These are phyloP conservation scores for Ogataea kodamae DNA, from an alignment of 805 yeast genomes.

Conservation along the genomic window DNA sequence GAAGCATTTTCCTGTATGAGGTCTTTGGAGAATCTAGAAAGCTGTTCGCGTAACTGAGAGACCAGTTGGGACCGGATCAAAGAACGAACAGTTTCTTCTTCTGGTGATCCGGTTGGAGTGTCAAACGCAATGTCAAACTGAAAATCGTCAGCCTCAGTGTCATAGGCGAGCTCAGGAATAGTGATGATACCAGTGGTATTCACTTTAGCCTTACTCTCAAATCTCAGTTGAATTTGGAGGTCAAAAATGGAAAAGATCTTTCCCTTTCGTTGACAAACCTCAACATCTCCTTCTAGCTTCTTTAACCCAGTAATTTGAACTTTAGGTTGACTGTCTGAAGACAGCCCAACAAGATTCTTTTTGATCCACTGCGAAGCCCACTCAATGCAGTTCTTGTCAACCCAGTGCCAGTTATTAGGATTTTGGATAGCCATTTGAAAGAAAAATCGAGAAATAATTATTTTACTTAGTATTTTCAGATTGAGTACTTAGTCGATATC, in stretches of 20 bases:
- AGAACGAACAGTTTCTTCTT: conserved; percentile 45
- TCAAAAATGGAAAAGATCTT: conserved; percentile 92
- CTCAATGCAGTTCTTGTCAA: conserved; percentile 90
- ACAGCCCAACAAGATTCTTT: conserved; percentile 52
- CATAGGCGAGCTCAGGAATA: conserved; percentile 92
- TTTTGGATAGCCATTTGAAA: conserved; percentile 82
- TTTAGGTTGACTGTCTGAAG: conserved; percentile 33
- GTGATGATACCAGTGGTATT: conserved; percentile 63
- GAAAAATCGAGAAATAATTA: conserved; percentile 9
- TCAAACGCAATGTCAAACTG: conserved; percentile 76
- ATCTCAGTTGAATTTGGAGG: conserved; percentile 59
- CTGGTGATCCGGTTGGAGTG: conserved; percentile 46
- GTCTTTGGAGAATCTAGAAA: conserved; percentile 71
- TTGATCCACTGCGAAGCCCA: conserved; percentile 84
- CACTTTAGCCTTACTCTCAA: conserved; percentile 40
- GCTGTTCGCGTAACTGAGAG: conserved; percentile 62
- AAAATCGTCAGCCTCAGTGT: conserved; percentile 78
- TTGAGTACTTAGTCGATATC: conserved; percentile 1
- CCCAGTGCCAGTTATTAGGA: conserved; percentile 99
- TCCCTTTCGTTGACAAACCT: conserved; percentile 95
- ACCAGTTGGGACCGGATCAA: conserved; percentile 49
- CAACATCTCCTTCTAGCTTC: conserved; percentile 89
- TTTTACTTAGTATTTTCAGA: conserved; percentile 1
- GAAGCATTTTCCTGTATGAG: conserved; percentile 72
- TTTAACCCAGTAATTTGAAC: conserved; percentile 45